phyloP scores from a whole-genome alignment of 225 moss, liverwort and hornwort species.

The Physcomitrium patens region DNA sequence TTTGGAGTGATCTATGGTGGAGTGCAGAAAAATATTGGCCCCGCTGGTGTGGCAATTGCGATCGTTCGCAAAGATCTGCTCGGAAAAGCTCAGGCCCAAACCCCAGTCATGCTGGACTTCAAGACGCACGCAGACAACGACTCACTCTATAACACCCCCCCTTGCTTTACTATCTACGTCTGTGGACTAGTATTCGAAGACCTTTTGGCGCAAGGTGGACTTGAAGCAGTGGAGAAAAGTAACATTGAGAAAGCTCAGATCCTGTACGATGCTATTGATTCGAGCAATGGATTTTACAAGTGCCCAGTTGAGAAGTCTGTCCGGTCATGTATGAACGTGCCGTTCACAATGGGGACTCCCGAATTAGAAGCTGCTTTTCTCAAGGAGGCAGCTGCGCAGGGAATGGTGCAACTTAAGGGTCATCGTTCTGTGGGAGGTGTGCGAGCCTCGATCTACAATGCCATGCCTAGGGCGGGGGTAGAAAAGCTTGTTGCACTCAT shows the following conservation, averaged over 20 bases:
- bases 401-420: slow-evolving; percentile 95
- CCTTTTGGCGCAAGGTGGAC: slow-evolving; percentile 84
- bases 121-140: slow-evolving; percentile 93
- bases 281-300: slow-evolving; percentile 84
- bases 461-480: slow-evolving; percentile 97
- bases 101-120: slow-evolving; percentile 92
- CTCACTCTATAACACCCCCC: slow-evolving; percentile 94
- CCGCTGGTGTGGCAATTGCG: slow-evolving; percentile 89
- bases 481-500: slow-evolving; percentile 95
- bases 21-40: slow-evolving; percentile 98
- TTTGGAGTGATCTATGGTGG: slow-evolving; percentile 95
- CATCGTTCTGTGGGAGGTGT: slow-evolving; percentile 99
- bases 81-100: slow-evolving; percentile 65
- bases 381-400: slow-evolving; percentile 76
- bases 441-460: slow-evolving; percentile 97
- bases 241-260: slow-evolving; percentile 88
- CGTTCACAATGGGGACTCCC: slow-evolving; percentile 88
- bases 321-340: slow-evolving; percentile 96
- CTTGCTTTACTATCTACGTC: slow-evolving; percentile 91
- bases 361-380: slow-evolving; percentile 93
- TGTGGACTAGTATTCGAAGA: slow-evolving; percentile 97
- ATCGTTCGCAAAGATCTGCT: slow-evolving; percentile 86
- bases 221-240: slow-evolving; percentile 81
- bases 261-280: slow-evolving; percentile 88
- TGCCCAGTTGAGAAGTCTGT: slow-evolving; percentile 94